Conservation (phyloP, 345 rosid genomes). For the Eucalyptus pauciflora region DNA sequence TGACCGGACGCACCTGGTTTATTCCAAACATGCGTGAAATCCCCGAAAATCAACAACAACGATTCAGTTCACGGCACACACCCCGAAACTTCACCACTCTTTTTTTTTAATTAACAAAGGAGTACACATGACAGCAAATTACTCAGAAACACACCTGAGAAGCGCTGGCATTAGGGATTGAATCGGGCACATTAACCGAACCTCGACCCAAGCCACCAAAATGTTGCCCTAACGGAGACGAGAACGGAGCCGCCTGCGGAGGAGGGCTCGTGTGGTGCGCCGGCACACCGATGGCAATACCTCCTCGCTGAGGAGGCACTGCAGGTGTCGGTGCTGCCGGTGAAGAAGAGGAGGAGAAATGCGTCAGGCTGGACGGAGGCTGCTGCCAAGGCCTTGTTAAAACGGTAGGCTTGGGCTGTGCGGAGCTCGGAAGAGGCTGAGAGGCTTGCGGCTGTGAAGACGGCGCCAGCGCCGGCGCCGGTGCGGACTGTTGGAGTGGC, state of each 20-base stretch:
- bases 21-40: not conserved
- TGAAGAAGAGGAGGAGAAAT: not conserved
- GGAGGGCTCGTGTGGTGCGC: constrained; percentile 35
- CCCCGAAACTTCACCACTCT: not conserved
- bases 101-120: not conserved
- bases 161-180: constrained; percentile 25
- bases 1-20: not conserved
- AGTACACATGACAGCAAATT: not conserved
- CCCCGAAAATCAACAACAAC: not conserved
- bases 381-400: constrained; percentile 72
- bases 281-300: constrained; percentile 64
- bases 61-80: not conserved
- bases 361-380: constrained; percentile 3
- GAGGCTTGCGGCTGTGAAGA: not conserved
- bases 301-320: constrained; percentile 29
- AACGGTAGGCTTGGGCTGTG: constrained; percentile 17
- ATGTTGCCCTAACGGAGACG: constrained; percentile 59
- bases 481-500: not conserved
- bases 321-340: not conserved
- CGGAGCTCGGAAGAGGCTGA: not conserved
- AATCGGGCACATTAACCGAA: constrained; percentile 31
- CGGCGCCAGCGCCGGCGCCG: not conserved
- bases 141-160: constrained; percentile 31
- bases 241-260: constrained; percentile 35
- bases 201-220: constrained; percentile 49